Evolutionary conservation across 2,329 filamentous ascomycete genomes (phyloP).

Genomic region (Pyrenophora graminea): DNA sequence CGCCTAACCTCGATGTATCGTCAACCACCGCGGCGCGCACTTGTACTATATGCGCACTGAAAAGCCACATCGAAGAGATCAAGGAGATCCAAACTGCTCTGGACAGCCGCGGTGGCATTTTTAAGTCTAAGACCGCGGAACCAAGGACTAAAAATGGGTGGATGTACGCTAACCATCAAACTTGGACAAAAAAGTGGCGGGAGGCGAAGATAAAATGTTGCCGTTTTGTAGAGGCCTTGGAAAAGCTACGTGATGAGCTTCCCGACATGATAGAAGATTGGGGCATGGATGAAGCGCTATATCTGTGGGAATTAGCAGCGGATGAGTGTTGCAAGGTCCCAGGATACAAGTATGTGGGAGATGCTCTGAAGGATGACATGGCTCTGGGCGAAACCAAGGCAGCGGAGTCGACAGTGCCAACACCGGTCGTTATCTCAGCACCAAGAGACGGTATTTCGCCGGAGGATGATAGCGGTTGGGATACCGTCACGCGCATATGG

Average conservation of each 20-base stretch:
- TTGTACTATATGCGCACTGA: slow-evolving; percentile 13
- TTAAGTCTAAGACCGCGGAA: neutral
- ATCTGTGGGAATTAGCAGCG: slow-evolving; percentile 10
- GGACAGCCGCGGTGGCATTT: slow-evolving; percentile 18
- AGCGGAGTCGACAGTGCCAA: neutral
- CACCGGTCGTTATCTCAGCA: neutral
- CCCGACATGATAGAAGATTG: neutral
- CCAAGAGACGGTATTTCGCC: neutral
- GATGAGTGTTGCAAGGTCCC: slow-evolving; percentile 9
- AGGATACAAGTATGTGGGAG: neutral
- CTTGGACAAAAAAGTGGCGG: slow-evolving; percentile 3
- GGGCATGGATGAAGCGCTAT: slow-evolving; percentile 8
- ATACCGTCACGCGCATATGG: neutral
- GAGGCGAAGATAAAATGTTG: slow-evolving; percentile 7
- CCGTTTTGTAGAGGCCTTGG: slow-evolving; percentile 6
- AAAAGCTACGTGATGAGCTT: slow-evolving; percentile 7
- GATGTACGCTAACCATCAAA: neutral
- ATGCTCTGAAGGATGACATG: neutral
- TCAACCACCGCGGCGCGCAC: neutral
- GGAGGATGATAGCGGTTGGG: neutral
- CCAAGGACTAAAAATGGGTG: neutral
- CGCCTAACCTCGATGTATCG: neutral
- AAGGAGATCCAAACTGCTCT: slow-evolving; percentile 9
- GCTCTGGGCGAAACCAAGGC: neutral
- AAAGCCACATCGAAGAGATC: slow-evolving; percentile 11